Evolutionary conservation across 495 filamentous ascomycete species (phyloP), one percentile per base, ranked within the genome.

Genomic region (Podospora comata): DNA sequence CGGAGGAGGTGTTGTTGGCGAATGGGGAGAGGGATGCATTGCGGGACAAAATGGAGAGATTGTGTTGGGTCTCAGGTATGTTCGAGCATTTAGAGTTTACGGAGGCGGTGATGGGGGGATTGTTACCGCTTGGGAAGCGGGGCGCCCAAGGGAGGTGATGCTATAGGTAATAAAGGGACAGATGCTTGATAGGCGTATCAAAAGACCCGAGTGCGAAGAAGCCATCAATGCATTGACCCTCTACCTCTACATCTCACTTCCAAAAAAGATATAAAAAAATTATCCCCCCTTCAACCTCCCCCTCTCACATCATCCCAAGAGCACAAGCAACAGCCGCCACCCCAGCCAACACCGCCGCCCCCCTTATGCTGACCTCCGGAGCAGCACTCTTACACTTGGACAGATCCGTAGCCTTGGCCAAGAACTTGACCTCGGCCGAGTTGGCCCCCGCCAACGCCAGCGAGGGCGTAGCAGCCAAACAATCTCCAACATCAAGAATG

Each of bases 21-120:
- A 18, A 39, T 19, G 60, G 28, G n/a, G 60, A 30, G 2, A 63
- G 13, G 13, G 60, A 63, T 16, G 32, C 27, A 9, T 5, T 63
- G 30, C 48, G 60, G 60, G 28, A 63, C 3, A 30, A 53, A 30
- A 28, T 63, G 61, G 61, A 63, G 30, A 63, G 61, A 32, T 44
- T 63, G 61, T 23, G 34, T 53, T 44, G 61, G 61, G 19, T 28
- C 26, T 23, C 20, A 23, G 20, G 20, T 1, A 63, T 63, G 61
- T 63, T 30, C 32, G 61, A 63, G 32, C 61, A 63, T 44, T 20
- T 63, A 5, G 60, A 63, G 28, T 63, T 19, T 34, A 32, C 61
- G 1, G 61, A 63, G 32, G 61, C 16, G 28, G 32, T 63, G 6
- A n/a, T 63, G 11, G 61, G 5, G 11, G 61, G 61, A 9, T 57